A percentile compares a stretch with the other conserved stretches of the same genome.
Conservation (phyloP, 768 basidiomycete genomes). For the Termitomyces sp. region DNA sequence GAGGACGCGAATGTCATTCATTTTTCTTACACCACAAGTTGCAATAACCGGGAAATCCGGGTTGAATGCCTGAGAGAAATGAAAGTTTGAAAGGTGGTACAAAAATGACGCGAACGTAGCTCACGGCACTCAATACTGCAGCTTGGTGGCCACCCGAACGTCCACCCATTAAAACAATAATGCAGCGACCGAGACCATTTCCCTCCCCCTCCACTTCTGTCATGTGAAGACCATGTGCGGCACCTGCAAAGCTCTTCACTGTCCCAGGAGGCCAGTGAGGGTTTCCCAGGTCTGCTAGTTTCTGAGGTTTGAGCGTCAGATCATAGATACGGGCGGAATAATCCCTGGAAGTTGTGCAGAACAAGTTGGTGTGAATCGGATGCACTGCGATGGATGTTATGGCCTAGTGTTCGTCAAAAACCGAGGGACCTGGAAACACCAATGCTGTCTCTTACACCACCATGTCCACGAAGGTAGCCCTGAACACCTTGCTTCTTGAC, state of each 20-base stretch:
- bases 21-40: slow-evolving; percentile 65
- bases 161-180: slow-evolving; percentile 62
- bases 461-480: slow-evolving; percentile 62
- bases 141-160: slow-evolving; percentile 70
- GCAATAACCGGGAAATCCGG: slow-evolving; percentile 59
- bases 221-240: slow-evolving; percentile 64
- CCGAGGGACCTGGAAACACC: not conserved
- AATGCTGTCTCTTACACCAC: slow-evolving; percentile 49
- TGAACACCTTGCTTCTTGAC: slow-evolving; percentile 32
- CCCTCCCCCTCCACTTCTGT: slow-evolving; percentile 66
- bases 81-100: slow-evolving; percentile 1
- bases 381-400: slow-evolving; percentile 71
- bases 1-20: not conserved
- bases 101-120: slow-evolving; percentile 29
- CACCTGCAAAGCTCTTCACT: slow-evolving; percentile 51
- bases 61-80: slow-evolving; percentile 56
- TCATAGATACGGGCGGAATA: slow-evolving; percentile 69
- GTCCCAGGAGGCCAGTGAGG: slow-evolving; percentile 53
- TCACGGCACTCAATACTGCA: slow-evolving; percentile 54
- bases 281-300: slow-evolving; percentile 33
- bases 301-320: slow-evolving; percentile 32
- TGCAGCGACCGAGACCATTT: slow-evolving; percentile 56
- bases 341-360: slow-evolving; percentile 73
- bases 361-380: slow-evolving; percentile 49
- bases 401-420: slow-evolving; percentile 26